phyloP scores from a whole-genome alignment of 805 yeast genomes.

The Starmera caribaea region DNA sequence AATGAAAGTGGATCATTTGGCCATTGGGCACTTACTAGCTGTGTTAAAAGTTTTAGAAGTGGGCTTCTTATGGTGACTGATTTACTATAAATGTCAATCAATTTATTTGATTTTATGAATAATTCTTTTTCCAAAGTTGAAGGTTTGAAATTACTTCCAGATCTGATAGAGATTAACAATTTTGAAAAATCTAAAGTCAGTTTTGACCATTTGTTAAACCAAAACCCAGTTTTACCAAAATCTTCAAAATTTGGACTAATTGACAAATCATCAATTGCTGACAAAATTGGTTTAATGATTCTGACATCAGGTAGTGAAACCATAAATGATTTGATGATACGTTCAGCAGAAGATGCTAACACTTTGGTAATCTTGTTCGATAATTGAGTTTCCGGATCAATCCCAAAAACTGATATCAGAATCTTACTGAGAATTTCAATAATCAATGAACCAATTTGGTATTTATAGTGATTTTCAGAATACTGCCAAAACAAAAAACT shows the following conservation, averaged over 20 bases:
- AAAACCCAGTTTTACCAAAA: conserved; percentile 33
- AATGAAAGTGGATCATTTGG: conserved; percentile 62
- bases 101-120: conserved; percentile 42
- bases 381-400: conserved; percentile 31
- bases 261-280: conserved; percentile 38
- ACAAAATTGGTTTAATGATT: conserved; percentile 42
- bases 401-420: conserved; percentile 43
- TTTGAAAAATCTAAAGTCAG: conserved; percentile 47
- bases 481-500: conserved; percentile 67
- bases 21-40: conserved; percentile 49
- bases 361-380: conserved; percentile 36
- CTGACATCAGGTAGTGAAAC: conserved; percentile 41
- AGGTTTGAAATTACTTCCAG: conserved; percentile 35
- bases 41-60: conserved; percentile 46
- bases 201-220: conserved; percentile 40
- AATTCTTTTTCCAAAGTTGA: conserved; percentile 58
- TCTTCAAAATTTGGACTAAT: conserved; percentile 27
- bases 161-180: conserved; percentile 47
- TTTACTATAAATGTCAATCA: conserved; percentile 51
- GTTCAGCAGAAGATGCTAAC: conserved; percentile 39
- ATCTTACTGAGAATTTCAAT: conserved; percentile 47
- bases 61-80: conserved; percentile 36
- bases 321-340: conserved; percentile 48
- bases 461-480: conserved; percentile 42
- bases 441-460: conserved; percentile 48